Evolutionary conservation across 1,139 yeast species (phyloP).

Genomic region (Pichia terricola): DNA sequence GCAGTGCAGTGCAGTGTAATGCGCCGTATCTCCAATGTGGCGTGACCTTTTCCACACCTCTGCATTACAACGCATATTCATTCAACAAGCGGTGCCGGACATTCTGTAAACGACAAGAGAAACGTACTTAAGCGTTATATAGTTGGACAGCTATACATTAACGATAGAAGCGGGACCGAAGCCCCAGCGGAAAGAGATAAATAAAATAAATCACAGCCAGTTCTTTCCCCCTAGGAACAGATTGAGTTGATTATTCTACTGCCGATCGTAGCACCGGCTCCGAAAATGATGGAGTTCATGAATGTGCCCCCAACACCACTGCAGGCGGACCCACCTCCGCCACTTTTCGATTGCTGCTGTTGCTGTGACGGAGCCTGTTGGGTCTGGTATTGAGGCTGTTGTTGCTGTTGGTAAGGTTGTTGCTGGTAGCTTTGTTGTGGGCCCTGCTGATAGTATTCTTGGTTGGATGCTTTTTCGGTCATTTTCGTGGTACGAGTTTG

Average conservation of each 20-base stretch:
- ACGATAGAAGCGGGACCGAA: no score
- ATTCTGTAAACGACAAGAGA: no score
- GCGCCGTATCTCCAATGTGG: no score
- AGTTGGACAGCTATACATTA: no score
- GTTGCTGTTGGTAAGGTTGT: not conserved
- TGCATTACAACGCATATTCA: no score
- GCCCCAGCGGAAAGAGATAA: no score
- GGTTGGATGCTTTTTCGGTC: not conserved
- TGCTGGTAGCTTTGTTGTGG: not conserved
- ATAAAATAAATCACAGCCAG: no score
- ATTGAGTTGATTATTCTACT: conserved; percentile 9
- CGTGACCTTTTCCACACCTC: no score
- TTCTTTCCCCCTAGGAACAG: conserved; percentile 4
- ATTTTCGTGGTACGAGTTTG: no score
- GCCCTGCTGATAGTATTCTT: conserved; percentile 2
- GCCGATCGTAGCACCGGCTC: conserved; percentile 14
- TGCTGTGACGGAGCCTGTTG: not conserved
- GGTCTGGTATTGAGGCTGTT: conserved; percentile 1
- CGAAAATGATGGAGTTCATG: conserved; percentile 13
- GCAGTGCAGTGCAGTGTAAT: no score
- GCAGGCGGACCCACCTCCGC: conserved; percentile 1
- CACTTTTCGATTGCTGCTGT: conserved; percentile 2
- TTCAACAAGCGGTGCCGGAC: no score
- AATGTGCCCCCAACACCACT: conserved; percentile 2
- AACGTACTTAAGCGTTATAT: no score